Percentiles rank a stretch among this genome's conserved stretches.
Conservation (phyloP, 23 red algal species). For the Gracilaria vermiculophylla region DNA sequence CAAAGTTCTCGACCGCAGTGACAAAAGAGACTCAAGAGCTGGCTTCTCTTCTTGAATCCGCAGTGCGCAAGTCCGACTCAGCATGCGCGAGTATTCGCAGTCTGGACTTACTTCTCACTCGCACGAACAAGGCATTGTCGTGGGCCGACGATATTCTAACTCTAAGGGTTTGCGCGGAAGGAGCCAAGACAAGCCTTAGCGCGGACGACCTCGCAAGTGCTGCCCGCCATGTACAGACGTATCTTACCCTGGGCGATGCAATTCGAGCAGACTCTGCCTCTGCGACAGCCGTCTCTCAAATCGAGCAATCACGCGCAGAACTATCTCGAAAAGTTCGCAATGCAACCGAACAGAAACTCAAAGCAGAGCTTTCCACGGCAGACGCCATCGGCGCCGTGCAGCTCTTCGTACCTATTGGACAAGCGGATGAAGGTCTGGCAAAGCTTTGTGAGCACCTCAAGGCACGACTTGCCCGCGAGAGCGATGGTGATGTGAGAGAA, state of each 20-base stretch:
- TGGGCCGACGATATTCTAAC: constrained; percentile 74
- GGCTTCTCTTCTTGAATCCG: constrained; percentile 34
- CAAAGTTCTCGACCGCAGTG: constrained; percentile 26
- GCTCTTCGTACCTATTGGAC: constrained; percentile 74
- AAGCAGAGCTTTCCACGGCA: constrained; percentile 7
- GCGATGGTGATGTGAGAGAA: constrained; percentile 44
- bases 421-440: constrained; percentile 46
- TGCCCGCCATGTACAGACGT: constrained; percentile 35
- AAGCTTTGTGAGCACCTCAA: constrained; percentile 35
- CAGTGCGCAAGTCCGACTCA: constrained; percentile 21
- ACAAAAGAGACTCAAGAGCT: constrained; percentile 48
- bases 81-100: constrained; percentile 45
- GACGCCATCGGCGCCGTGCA: constrained; percentile 39
- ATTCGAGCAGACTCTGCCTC: constrained; percentile 51
- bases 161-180: constrained; percentile 69
- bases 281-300: constrained; percentile 54
- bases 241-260: constrained; percentile 35
- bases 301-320: constrained; percentile 42
- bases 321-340: constrained; percentile 42
- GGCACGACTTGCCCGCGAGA: constrained; percentile 7
- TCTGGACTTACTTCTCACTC: constrained; percentile 29
- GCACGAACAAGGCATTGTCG: constrained; percentile 39
- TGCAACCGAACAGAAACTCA: constrained; percentile 26
- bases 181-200: constrained; percentile 45
- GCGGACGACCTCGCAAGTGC: constrained; percentile 52